These are phyloP conservation scores for Kluyveromyces nonfermentans DNA, from an alignment of 805 yeast species.

Conservation along the genomic window DNA sequence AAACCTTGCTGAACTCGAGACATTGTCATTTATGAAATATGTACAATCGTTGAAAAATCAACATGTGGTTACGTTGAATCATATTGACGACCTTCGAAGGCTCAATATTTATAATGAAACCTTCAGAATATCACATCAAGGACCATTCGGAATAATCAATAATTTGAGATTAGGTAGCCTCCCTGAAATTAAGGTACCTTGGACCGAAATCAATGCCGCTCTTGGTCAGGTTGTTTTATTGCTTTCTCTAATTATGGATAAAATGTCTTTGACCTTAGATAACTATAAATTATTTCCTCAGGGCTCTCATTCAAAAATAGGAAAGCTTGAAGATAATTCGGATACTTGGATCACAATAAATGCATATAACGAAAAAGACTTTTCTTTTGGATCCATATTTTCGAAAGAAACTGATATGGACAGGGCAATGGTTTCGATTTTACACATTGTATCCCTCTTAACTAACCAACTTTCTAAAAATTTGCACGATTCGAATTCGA, in stretches of 20 bases:
- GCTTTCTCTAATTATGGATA: constrained; percentile 50
- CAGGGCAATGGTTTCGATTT: constrained; percentile 67
- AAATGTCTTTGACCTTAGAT: constrained; percentile 44
- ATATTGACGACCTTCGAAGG: constrained; percentile 59
- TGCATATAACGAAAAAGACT: constrained; percentile 64
- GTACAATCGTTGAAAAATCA: constrained; percentile 55
- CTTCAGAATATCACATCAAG: constrained; percentile 76
- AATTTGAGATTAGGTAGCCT: constrained; percentile 72
- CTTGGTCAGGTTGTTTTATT: constrained; percentile 74
- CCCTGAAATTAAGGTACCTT: constrained; percentile 54
- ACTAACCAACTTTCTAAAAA: constrained; percentile 24
- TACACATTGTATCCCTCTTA: constrained; percentile 32
- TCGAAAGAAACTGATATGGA: constrained; percentile 67
- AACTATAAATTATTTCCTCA: constrained; percentile 65
- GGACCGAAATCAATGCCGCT: constrained; percentile 90
- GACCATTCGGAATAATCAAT: constrained; percentile 80
- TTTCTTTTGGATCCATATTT: constrained; percentile 55
- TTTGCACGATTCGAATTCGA: constrained; percentile 14
- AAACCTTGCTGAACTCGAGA: constrained; percentile 48
- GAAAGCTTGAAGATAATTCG: constrained; percentile 30
- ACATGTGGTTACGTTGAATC: constrained; percentile 51
- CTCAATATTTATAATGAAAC: constrained; percentile 78
- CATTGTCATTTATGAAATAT: constrained; percentile 42
- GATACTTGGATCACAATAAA: constrained; percentile 39
- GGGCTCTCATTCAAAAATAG: constrained; percentile 77